Evolutionary conservation across 176 grass and related monocot species (phyloP).

Genomic region (Carex parvula): DNA sequence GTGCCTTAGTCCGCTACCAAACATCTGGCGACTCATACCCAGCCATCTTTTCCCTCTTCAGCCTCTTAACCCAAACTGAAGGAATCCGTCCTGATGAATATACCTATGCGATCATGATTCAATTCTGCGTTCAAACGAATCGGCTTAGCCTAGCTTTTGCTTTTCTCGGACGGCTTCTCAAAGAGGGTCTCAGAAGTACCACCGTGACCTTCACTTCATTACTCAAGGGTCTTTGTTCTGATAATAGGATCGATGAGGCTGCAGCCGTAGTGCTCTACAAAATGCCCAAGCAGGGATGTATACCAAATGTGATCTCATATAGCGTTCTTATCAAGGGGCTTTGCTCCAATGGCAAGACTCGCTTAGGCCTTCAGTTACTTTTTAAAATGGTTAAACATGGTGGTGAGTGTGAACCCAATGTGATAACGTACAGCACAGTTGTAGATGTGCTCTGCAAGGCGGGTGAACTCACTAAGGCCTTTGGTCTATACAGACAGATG

Average conservation of each 20-base stretch:
- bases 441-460: slow-evolving; percentile 27
- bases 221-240: slow-evolving; percentile 12
- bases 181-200: not conserved
- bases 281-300: slow-evolving; percentile 27
- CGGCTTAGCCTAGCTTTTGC: not conserved
- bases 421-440: not conserved
- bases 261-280: slow-evolving; percentile 16
- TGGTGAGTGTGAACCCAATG: not conserved
- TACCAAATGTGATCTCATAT: not conserved
- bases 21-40: not conserved
- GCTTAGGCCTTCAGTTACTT: not conserved
- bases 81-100: not conserved
- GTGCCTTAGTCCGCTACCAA: not conserved
- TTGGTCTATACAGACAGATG: slow-evolving; percentile 26
- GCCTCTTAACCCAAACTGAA: not conserved
- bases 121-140: not conserved
- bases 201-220: not conserved
- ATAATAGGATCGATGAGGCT: not conserved
- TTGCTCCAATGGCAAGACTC: not conserved
- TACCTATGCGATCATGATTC: slow-evolving; percentile 27
- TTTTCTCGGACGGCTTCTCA: slow-evolving; percentile 14
- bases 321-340: slow-evolving; percentile 13
- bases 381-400: not conserved
- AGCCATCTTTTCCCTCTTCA: slow-evolving; percentile 19
- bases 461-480: not conserved